phyloP scores from a whole-genome alignment of 1,139 yeast genomes.

The Taphrina sp. region DNA sequence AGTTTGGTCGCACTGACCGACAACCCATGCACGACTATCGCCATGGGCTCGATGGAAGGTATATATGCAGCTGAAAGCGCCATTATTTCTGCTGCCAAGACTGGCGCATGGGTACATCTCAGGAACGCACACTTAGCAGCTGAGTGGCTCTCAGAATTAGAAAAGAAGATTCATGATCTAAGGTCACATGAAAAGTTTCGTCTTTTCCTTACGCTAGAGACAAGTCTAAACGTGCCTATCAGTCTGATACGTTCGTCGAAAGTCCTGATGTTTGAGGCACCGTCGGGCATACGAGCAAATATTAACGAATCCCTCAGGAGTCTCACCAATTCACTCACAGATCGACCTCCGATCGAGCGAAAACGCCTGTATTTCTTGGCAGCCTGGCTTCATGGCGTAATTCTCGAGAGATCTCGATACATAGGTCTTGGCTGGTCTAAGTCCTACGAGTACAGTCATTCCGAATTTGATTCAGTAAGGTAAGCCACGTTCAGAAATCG shows the following conservation, averaged over 20 bases:
- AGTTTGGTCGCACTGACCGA: slow-evolving; percentile 46
- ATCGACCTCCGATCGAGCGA: slow-evolving; percentile 49
- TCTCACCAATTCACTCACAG: slow-evolving; percentile 38
- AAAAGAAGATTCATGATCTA: slow-evolving; percentile 48
- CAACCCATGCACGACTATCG: slow-evolving; percentile 49
- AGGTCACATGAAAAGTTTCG: slow-evolving; percentile 47
- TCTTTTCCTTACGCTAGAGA: slow-evolving; percentile 60
- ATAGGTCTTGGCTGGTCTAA: slow-evolving; percentile 63
- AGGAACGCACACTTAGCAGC: slow-evolving; percentile 77
- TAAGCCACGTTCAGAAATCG: not conserved
- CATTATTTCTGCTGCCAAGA: slow-evolving; percentile 50
- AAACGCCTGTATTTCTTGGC: slow-evolving; percentile 55
- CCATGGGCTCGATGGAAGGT: slow-evolving; percentile 79
- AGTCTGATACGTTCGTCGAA: slow-evolving; percentile 55
- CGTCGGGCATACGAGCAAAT: slow-evolving; percentile 58
- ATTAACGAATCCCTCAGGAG: slow-evolving; percentile 47
- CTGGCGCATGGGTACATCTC: slow-evolving; percentile 66
- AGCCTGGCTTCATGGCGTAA: slow-evolving; percentile 67
- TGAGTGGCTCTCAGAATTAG: slow-evolving; percentile 59
- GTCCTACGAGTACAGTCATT: slow-evolving; percentile 66
- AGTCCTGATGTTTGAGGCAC: slow-evolving; percentile 59
- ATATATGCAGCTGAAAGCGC: slow-evolving; percentile 56
- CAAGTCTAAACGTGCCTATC: slow-evolving; percentile 55
- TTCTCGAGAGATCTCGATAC: slow-evolving; percentile 60
- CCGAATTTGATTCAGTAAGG: slow-evolving; percentile 62